A percentile compares a stretch with the other conserved stretches of the same genome.
phyloP scores from a whole-genome alignment of 2,329 filamentous ascomycete species.

The Aspergillus arachidicola region DNA sequence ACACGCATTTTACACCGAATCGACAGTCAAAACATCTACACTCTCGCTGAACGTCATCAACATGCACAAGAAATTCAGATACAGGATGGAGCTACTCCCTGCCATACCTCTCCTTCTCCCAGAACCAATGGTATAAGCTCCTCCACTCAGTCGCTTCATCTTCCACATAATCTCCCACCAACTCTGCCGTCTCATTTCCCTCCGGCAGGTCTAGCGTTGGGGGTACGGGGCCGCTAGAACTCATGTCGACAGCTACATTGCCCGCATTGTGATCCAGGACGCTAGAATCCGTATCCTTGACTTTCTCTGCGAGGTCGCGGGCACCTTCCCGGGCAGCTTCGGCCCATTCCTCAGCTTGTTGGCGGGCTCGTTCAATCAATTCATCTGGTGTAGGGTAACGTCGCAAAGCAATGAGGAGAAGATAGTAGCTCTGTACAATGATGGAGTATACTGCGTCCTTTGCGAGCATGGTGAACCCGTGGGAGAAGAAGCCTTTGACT shows the following conservation, averaged over 20 bases:
- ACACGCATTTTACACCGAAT: neutral
- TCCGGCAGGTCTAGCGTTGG: constrained; percentile 19
- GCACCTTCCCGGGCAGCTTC: constrained; percentile 43
- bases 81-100: constrained; percentile 9
- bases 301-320: constrained; percentile 36
- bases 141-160: constrained; percentile 45
- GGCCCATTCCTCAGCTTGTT: constrained; percentile 44
- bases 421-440: constrained; percentile 72
- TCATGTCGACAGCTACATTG: constrained; percentile 32
- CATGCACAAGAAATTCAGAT: neutral
- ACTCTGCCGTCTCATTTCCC: constrained; percentile 47
- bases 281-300: constrained; percentile 30
- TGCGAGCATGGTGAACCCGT: constrained; percentile 83
- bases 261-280: constrained; percentile 27
- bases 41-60: neutral
- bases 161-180: constrained; percentile 50
- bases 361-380: constrained; percentile 41
- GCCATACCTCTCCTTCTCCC: constrained; percentile 34
- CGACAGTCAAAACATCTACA: neutral
- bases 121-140: constrained; percentile 46
- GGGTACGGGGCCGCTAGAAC: constrained; percentile 23
- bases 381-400: constrained; percentile 49
- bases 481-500: constrained; percentile 79
- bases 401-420: constrained; percentile 55
- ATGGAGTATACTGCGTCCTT: constrained; percentile 76